Conservation (phyloP, 805 yeast genomes). For the Kazachstania taianensis region DNA sequence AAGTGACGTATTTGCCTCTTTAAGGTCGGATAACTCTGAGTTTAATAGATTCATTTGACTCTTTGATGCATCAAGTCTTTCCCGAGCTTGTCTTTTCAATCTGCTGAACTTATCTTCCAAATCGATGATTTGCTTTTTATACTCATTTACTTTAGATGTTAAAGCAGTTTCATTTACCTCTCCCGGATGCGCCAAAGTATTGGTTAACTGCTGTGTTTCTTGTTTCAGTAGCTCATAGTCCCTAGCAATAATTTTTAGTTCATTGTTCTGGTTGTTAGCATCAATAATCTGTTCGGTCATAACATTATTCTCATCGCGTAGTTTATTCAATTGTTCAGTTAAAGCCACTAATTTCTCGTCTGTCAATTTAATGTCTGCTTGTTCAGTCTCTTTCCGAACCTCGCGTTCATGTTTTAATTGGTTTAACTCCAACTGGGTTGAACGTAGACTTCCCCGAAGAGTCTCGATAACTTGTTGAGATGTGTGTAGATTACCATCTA, state of each 20-base stretch:
- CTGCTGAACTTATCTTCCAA: conserved; percentile 26
- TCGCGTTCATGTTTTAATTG: conserved; percentile 32
- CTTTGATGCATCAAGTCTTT: conserved; percentile 24
- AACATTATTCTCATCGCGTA: too few species aligned
- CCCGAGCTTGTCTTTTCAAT: conserved; percentile 29
- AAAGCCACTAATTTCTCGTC: too few species aligned
- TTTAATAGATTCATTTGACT: conserved; percentile 33
- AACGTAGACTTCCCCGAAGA: conserved; percentile 39
- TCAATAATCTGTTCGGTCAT: too few species aligned
- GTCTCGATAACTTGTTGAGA: conserved; percentile 44
- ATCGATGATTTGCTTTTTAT: conserved; percentile 23
- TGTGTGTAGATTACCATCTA: conserved; percentile 35
- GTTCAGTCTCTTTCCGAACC: too few species aligned
- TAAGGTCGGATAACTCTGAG: conserved; percentile 27
- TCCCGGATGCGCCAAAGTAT: too few species aligned
- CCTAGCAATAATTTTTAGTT: too few species aligned
- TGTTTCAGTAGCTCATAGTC: too few species aligned
- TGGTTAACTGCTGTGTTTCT: too few species aligned
- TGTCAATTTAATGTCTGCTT: too few species aligned
- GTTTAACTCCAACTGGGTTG: conserved; percentile 39
- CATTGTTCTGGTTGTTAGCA: too few species aligned
- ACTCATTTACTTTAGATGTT: conserved; percentile 6
- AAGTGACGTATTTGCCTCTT: conserved; percentile 29
- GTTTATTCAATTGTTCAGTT: too few species aligned
- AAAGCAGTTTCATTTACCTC: too few species aligned